Base-by-base conservation (phyloP, 1,139 yeast species). In the Wickerhamomyces sp. region DNA sequence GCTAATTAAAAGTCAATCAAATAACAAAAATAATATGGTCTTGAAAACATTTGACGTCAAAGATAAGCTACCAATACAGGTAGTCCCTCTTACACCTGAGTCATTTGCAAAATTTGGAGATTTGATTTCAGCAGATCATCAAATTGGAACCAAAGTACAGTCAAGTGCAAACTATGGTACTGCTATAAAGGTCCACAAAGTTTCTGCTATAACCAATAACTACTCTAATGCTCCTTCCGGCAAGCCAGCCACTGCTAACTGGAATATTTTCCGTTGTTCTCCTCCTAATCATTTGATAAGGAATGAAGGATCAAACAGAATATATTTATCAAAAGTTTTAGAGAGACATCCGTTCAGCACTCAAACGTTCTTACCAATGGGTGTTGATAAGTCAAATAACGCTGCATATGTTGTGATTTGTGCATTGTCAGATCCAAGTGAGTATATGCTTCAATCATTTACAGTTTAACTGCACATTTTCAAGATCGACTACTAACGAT, bases 301-400 rank as follows among this genome's bases (percentile, higher is more conserved):
- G 9, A 46, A 54, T 31, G 55, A 45, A 5, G 59, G 58, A 1
- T 53, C 54, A 3, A 53, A 54, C 30, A 61, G 64, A 35, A 52
- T 44, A 0, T 89, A 88, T 61, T 60, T 66, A 2, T 68, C 88
- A 29, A 83, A 76, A 52, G 96, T 90, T 2, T 71, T 91, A 33
- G 98, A 91, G 61, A 76, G 95, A 65, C 98, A 91, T 61, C 96
- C 96, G 8, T 85, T 65, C 59, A 77, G 93, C n/a, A 83, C 96
- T 0, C 98, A 91, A 64, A 85, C 96, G 0, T 91, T 91, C 62
- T 61, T 88, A 27, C 98, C 98, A 6, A 76, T 91, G 83, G 97
- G 97, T 4, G 76, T 82, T 46, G 66, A 68, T 30, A 63, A 70
- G 33, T 54, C 29, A 2, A 46, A 64, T 2, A 69, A 72, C 37